Evolutionary conservation across 73 alveolate genomes (phyloP), one percentile per base, ranked within the genome.

Genomic region (Chromera velia): DNA sequence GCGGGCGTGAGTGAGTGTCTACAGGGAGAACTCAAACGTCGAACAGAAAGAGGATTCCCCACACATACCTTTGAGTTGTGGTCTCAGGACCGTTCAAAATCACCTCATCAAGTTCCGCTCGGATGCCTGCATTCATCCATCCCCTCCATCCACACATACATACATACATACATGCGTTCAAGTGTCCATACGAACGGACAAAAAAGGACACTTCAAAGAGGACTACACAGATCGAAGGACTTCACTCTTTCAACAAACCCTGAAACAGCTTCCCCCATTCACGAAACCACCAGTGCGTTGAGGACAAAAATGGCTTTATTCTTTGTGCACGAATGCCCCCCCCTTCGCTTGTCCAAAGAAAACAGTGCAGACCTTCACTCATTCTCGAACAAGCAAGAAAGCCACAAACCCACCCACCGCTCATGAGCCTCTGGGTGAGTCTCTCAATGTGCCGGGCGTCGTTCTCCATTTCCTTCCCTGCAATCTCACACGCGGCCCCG

Each of bases 401-500:
- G n/a, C 10, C 72, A 10, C 32, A 73, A 65, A 49, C 92, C 28
- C 40, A 73, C 83, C 7, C 28, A 72, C 65, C 76, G 1, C 74
- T n/a, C n/a, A n/a, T n/a, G n/a, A 93, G 83, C 72, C 82, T 90
- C 17, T 85, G 55, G 46, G 83, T 73, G 70, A 96, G 80, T 48
- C 73, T 75, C 71, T 88, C 72, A 28, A 94, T 90, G 81, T 95
- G 96, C 47, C 65, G 70, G 33, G 66, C 34, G 81, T 96, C 99
- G 73, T 93, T 87, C 29, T 92, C 89, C 92, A 96, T 88, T 72
- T 95, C 98, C 32, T 75, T 70, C 75, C 76, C 68, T 29, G 97
- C 95, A 33, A 96, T 73, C 66, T 72, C 90, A 28, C 94, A 88
- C 10, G 99, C 98, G 67, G 81, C 94, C n/a, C 98, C 98, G 46